Conservation (phyloP, 352 stramenopile species). For the Globisporangium polare region DNA sequence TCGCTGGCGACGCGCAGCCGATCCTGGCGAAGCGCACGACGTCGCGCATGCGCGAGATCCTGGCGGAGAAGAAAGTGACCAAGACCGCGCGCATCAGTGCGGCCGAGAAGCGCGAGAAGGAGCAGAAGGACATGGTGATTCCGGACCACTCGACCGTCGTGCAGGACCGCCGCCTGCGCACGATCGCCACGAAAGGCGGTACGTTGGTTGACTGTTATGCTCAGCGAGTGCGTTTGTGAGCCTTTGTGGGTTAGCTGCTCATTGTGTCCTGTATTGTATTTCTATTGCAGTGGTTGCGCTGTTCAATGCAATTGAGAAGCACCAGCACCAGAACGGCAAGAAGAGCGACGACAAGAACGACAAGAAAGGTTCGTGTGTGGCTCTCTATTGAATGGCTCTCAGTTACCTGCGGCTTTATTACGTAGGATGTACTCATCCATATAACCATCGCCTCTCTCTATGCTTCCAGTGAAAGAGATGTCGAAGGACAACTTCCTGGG, state of each 20-base stretch:
- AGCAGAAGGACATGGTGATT: slow-evolving; percentile 77
- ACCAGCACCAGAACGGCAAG: slow-evolving; percentile 68
- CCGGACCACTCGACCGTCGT: slow-evolving; percentile 50
- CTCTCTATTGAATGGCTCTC: neutral
- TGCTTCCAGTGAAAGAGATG: slow-evolving; percentile 63
- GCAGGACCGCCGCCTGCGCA: slow-evolving; percentile 68
- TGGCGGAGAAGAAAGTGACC: slow-evolving; percentile 66
- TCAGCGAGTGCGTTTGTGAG: neutral
- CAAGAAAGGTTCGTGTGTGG: slow-evolving; percentile 50
- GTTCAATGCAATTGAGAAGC: slow-evolving; percentile 85
- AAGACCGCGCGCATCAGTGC: slow-evolving; percentile 67
- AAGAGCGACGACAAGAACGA: slow-evolving; percentile 57
- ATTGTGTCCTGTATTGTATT: neutral
- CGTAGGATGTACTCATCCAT: no score
- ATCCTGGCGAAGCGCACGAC: slow-evolving; percentile 85
- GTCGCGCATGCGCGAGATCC: slow-evolving; percentile 77
- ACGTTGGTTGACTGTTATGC: slow-evolving; percentile 1
- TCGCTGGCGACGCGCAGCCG: slow-evolving; percentile 59
- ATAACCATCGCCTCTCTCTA: neutral
- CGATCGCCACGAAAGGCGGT: slow-evolving; percentile 82
- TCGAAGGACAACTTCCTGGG: slow-evolving; percentile 83
- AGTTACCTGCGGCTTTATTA: neutral
- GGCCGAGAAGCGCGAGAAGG: slow-evolving; percentile 64
- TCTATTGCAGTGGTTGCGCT: slow-evolving; percentile 59
- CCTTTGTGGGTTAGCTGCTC: neutral